These are phyloP conservation scores for Cryptococcus depauperatus DNA, from an alignment of 1,284 basidiomycete genomes.

Conservation along the genomic window DNA sequence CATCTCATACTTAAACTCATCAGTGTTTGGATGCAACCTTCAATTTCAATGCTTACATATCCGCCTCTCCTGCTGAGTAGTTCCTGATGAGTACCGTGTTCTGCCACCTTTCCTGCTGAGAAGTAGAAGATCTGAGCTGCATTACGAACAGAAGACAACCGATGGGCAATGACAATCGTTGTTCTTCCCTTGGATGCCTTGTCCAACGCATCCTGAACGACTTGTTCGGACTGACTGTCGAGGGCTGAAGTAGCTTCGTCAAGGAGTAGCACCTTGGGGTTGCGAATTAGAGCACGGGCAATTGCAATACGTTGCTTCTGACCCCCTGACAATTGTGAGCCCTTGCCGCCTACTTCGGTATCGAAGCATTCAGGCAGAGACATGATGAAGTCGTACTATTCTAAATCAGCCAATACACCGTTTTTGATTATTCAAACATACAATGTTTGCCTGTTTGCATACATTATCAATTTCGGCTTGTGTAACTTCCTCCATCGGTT, in stretches of 20 bases:
- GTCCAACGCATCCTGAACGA: constrained; percentile 90
- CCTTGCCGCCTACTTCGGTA: constrained; percentile 89
- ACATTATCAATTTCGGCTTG: constrained; percentile 80
- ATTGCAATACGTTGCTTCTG: constrained; percentile 83
- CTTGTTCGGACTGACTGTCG: constrained; percentile 85
- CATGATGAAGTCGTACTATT: constrained; percentile 65
- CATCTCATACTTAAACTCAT: constrained; percentile 55
- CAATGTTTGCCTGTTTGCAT: constrained; percentile 78
- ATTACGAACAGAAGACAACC: constrained; percentile 86
- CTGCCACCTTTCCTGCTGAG: constrained; percentile 78
- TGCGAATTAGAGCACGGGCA: constrained; percentile 86
- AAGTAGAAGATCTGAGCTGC: constrained; percentile 91
- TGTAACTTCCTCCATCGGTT: constrained; percentile 71
- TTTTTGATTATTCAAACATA: constrained; percentile 37
- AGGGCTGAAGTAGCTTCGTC: constrained; percentile 94
- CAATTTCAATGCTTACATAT: constrained; percentile 48
- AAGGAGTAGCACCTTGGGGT: constrained; percentile 83
- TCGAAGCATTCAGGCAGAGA: constrained; percentile 83
- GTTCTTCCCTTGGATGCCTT: constrained; percentile 81
- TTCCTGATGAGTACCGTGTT: constrained; percentile 81
- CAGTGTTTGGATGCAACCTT: background rate
- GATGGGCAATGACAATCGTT: constrained; percentile 85
- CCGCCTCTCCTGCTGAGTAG: constrained; percentile 63
- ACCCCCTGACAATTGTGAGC: constrained; percentile 84
- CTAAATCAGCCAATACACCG: too few species aligned